Conservation (phyloP, 306 rosid genomes). For the Cucumis melo region DNA sequence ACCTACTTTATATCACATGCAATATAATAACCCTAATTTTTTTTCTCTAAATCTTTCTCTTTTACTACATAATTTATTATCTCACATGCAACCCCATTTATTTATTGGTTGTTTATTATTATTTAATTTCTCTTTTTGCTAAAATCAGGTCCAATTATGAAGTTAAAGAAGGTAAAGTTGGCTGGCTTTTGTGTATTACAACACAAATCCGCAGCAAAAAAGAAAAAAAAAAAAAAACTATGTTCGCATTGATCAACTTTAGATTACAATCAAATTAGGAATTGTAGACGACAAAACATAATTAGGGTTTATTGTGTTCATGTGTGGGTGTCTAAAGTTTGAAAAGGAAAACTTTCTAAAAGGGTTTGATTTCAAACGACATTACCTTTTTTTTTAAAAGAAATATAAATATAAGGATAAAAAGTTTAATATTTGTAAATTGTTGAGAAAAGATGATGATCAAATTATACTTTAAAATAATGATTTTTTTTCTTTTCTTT, state of each 20-base stretch:
- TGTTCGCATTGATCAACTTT: background rate
- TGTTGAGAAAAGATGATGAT: too few relatives aligned
- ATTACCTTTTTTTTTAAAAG: background rate
- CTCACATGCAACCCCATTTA: background rate
- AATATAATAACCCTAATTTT: background rate
- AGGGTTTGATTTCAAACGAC: background rate
- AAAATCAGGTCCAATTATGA: background rate
- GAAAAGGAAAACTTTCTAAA: background rate
- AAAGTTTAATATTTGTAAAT: too few relatives aligned
- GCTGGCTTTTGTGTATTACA: background rate
- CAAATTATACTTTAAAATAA: too few relatives aligned
- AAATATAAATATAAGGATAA: too few relatives aligned
- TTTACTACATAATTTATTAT: background rate
- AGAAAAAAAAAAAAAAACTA: background rate
- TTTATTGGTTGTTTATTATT: too few relatives aligned
- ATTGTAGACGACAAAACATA: background rate
- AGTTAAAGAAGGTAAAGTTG: background rate
- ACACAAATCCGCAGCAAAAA: background rate
- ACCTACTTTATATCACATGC: background rate
- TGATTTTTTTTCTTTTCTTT: too few relatives aligned
- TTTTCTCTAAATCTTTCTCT: background rate
- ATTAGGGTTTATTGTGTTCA: background rate
- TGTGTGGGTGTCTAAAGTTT: background rate
- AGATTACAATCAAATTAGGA: background rate
- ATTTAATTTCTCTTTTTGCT: background rate